Evolutionary conservation across 257 asterid species (phyloP).

Genomic region (Ilex asprella): DNA sequence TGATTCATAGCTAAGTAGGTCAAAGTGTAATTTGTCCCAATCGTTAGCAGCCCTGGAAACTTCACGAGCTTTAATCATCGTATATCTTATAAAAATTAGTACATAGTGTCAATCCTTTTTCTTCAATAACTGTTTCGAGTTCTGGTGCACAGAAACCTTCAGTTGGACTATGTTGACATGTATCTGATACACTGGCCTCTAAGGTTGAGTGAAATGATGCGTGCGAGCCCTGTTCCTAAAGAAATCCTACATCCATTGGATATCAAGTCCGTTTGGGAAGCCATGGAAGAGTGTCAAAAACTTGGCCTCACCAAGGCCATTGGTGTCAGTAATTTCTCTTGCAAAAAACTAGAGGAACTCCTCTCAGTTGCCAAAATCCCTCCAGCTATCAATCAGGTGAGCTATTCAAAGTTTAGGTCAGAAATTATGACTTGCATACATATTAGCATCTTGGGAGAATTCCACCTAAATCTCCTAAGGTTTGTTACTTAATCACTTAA

Average conservation of each 20-base stretch:
- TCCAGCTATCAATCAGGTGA: constrained; percentile 56
- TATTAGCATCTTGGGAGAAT: too few relatives aligned
- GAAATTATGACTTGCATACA: too few relatives aligned
- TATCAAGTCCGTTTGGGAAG: constrained; percentile 52
- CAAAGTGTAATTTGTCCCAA: too few relatives aligned
- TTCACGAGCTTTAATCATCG: too few relatives aligned
- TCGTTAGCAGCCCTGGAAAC: too few relatives aligned
- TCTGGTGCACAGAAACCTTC: constrained; percentile 29
- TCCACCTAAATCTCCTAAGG: too few relatives aligned
- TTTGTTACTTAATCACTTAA: too few relatives aligned
- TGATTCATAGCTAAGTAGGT: too few relatives aligned
- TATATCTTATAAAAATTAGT: too few relatives aligned
- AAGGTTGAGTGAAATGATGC: constrained; percentile 26
- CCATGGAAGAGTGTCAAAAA: constrained; percentile 54
- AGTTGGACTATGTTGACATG: constrained; percentile 56
- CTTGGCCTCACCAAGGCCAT: constrained; percentile 61
- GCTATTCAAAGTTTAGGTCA: not conserved
- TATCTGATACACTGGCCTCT: constrained; percentile 51
- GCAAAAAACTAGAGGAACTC: constrained; percentile 25
- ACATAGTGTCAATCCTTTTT: too few relatives aligned
- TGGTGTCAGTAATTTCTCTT: constrained; percentile 64
- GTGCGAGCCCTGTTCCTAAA: constrained; percentile 15
- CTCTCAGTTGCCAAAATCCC: constrained; percentile 43
- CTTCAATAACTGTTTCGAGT: not conserved
- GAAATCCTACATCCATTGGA: constrained; percentile 34